Conservation (phyloP, 768 basidiomycete species). For the Pleurotus cornucopiae region DNA sequence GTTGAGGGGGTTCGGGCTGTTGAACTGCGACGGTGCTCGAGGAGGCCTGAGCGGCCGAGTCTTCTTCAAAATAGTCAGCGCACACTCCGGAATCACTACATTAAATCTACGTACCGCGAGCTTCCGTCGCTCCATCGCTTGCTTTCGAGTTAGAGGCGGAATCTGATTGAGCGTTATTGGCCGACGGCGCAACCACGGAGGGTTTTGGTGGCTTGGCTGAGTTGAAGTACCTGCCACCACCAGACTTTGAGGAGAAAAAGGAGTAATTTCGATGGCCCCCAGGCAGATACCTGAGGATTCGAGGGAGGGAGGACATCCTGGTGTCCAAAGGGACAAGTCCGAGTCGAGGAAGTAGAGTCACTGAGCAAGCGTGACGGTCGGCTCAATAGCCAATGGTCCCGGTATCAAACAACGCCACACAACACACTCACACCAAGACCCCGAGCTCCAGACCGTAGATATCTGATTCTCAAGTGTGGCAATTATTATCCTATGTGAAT, state of each 20-base stretch:
- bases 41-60: constrained; percentile 13
- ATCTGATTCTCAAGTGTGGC: too few relatives aligned
- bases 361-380: neutral
- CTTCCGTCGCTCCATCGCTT: neutral
- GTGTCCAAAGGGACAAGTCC: constrained; percentile 1
- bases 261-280: constrained; percentile 61
- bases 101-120: neutral
- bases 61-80: constrained; percentile 8
- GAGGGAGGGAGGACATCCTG: constrained; percentile 47
- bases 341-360: neutral
- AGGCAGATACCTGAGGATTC: constrained; percentile 43
- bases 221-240: constrained; percentile 71
- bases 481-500: too few relatives aligned
- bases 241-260: constrained; percentile 75
- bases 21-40: constrained; percentile 15
- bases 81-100: neutral
- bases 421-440: too few relatives aligned
- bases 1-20: constrained; percentile 10
- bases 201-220: constrained; percentile 64
- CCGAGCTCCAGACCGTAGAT: too few relatives aligned
- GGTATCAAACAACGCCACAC: neutral
- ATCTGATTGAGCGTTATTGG: constrained; percentile 22
- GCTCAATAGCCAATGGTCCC: neutral
- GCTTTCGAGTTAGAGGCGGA: neutral
- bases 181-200: constrained; percentile 28